Evolutionary conservation across 768 basidiomycete genomes (phyloP).

Genomic region (Boletus patriciae): DNA sequence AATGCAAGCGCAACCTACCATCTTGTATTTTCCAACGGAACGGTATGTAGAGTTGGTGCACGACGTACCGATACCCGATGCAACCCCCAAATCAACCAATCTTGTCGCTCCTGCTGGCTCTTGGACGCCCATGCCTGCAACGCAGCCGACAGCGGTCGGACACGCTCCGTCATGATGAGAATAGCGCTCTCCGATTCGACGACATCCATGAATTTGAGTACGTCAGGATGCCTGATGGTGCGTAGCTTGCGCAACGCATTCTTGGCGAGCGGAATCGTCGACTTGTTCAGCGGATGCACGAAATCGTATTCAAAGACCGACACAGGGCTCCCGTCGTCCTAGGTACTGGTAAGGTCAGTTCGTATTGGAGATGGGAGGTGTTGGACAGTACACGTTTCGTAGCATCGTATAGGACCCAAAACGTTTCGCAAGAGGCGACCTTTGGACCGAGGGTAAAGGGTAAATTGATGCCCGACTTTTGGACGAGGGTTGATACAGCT

Average conservation of each 20-base stretch:
- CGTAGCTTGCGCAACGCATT: constrained; percentile 90
- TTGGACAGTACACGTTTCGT: constrained; percentile 69
- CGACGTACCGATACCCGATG: constrained; percentile 77
- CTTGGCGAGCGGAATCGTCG: constrained; percentile 72
- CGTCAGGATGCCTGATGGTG: constrained; percentile 91
- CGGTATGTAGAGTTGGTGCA: neutral
- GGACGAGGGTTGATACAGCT: constrained; percentile 87
- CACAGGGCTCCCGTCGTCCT: constrained; percentile 87
- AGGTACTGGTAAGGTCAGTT: constrained; percentile 19
- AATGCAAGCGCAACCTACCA: constrained; percentile 83
- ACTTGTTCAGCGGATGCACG: constrained; percentile 55
- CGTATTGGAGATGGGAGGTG: constrained; percentile 3
- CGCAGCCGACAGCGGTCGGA: constrained; percentile 67
- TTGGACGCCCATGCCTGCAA: constrained; percentile 65
- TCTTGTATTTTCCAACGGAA: neutral
- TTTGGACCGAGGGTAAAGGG: constrained; percentile 84
- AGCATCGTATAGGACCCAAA: constrained; percentile 87
- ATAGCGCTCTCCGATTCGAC: constrained; percentile 86
- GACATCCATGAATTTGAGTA: constrained; percentile 93
- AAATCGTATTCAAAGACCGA: constrained; percentile 94
- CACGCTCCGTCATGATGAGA: constrained; percentile 93
- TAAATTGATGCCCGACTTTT: constrained; percentile 87
- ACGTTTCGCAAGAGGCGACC: constrained; percentile 62
- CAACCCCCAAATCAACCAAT: constrained; percentile 93
- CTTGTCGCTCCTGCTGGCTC: constrained; percentile 65